These are phyloP conservation scores for Pseudocercospora crystallina DNA, from an alignment of 2,329 filamentous ascomycete genomes.

Conservation along the genomic window DNA sequence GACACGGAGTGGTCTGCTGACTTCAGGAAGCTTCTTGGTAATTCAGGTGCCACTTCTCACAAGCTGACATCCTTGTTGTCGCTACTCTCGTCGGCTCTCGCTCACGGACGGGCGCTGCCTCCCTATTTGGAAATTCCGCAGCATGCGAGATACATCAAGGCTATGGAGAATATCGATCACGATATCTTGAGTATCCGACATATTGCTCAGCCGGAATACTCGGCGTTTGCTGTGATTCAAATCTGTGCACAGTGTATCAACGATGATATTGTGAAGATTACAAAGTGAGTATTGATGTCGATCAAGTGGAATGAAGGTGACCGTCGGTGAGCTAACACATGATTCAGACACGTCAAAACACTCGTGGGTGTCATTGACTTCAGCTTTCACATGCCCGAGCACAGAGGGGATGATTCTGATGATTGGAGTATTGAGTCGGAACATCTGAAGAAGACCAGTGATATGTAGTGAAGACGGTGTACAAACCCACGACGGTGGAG, in stretches of 20 bases:
- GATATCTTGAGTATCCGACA: conserved; percentile 64
- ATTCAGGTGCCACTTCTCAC: conserved; percentile 61
- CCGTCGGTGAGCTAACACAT: too few relatives aligned
- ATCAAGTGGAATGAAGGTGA: too few relatives aligned
- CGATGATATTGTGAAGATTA: conserved; percentile 64
- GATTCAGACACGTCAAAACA: conserved; percentile 52
- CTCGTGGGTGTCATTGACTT: conserved; percentile 74
- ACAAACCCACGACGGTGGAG: too few relatives aligned
- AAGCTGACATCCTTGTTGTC: conserved; percentile 67
- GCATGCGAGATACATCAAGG: conserved; percentile 59
- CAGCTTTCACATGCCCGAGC: conserved; percentile 57
- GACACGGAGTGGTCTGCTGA: conserved; percentile 61
- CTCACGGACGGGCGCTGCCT: conserved; percentile 65
- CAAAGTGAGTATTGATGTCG: conserved; percentile 35
- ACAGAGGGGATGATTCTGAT: conserved; percentile 29
- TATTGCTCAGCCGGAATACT: conserved; percentile 61
- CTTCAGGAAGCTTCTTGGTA: conserved; percentile 57
- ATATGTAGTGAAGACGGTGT: not conserved
- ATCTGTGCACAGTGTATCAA: conserved; percentile 67
- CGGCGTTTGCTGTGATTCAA: conserved; percentile 70
- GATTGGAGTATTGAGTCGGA: conserved; percentile 32
- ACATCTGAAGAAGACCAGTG: conserved; percentile 37
- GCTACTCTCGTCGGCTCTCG: conserved; percentile 66
- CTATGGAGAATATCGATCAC: conserved; percentile 58
- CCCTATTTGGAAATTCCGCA: conserved; percentile 66